phyloP scores from a whole-genome alignment of 805 yeast genomes.

The Yarrowia divulgata region DNA sequence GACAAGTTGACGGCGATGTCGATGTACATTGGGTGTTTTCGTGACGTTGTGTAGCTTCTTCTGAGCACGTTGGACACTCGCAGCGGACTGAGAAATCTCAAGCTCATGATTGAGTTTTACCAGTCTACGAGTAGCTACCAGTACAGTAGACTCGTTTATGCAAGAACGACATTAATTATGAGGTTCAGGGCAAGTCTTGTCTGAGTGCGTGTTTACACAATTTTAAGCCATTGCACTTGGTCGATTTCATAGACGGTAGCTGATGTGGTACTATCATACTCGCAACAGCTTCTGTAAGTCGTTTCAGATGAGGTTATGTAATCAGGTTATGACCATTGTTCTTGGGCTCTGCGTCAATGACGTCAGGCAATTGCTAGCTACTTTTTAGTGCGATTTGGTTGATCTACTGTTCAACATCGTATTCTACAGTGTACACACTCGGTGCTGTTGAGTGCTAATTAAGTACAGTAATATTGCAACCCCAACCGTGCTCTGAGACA shows the following conservation, averaged over 20 bases:
- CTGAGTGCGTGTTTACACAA: too few species aligned
- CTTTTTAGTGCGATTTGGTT: too few species aligned
- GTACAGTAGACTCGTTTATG: not conserved
- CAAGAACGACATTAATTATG: not conserved
- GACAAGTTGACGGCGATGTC: constrained; percentile 80
- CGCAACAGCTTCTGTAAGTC: too few species aligned
- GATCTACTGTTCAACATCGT: too few species aligned
- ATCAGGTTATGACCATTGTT: not conserved
- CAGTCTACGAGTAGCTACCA: too few species aligned
- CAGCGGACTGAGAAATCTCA: constrained; percentile 1
- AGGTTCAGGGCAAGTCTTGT: too few species aligned
- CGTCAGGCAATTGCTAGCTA: too few species aligned
- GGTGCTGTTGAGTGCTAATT: not conserved
- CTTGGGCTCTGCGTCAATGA: too few species aligned
- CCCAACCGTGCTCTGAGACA: not conserved
- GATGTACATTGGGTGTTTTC: constrained; percentile 20
- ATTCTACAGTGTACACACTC: too few species aligned
- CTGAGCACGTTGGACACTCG: constrained; percentile 7
- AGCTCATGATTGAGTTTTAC: constrained; percentile 26
- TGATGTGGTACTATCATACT: too few species aligned
- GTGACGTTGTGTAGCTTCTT: constrained; percentile 23
- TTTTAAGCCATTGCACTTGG: too few species aligned
- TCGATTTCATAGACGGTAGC: too few species aligned
- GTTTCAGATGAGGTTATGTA: not conserved
- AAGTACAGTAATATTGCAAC: not conserved